Base-by-base conservation (phyloP, 202 grass and related monocot genomes). In the Cymbopogon flexuosus region DNA sequence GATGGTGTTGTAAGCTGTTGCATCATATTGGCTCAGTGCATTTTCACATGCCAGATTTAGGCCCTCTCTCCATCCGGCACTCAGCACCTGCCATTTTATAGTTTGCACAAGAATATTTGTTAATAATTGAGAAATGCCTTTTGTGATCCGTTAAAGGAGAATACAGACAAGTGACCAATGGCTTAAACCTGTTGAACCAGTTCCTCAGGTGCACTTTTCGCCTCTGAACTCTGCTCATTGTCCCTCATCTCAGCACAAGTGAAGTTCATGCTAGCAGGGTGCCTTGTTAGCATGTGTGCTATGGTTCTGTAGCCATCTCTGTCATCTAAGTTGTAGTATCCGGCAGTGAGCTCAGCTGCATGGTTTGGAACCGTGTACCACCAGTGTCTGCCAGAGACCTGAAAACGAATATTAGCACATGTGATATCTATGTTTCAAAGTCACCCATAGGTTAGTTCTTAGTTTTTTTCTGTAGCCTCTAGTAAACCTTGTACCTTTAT, bases 281-380 rank as follows among this genome's bases (percentile, higher is more conserved):
- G 92, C 71, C 91, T 90, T 76, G 88, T 84, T 19, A 97, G 92
- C 92, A 94, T 89, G 68, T 80, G 86, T 24, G 90, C 88, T 81
- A 94, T 87, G 34, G 91, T 84, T 93, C 84, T 86, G 81, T 97
- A 97, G 39, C 92, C 92, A 16, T 97, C 94, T 85, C 92, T 87
- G 36, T 91, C 61, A 70, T 85, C 91, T 63, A 92, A 82, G 69
- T 94, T 93, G 86, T 97, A 91, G 79, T 94, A 97, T 60, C 92
- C 92, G 0, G 95, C 84, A 33, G 90, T 91, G 39, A 97, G 88
- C 87, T 97, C 92, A 42, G 92, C 95, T 81, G 95, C 95, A 22
- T 97, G 95, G 85, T 80, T 97, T 31, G 92, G 92, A 88, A 89
- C 90, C 29, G 14, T 90, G 43, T 98, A 98, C 95, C 95, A 98